Evolutionary conservation across 2,329 filamentous ascomycete genomes (phyloP).

Genomic region (Lachnum nothofagi): DNA sequence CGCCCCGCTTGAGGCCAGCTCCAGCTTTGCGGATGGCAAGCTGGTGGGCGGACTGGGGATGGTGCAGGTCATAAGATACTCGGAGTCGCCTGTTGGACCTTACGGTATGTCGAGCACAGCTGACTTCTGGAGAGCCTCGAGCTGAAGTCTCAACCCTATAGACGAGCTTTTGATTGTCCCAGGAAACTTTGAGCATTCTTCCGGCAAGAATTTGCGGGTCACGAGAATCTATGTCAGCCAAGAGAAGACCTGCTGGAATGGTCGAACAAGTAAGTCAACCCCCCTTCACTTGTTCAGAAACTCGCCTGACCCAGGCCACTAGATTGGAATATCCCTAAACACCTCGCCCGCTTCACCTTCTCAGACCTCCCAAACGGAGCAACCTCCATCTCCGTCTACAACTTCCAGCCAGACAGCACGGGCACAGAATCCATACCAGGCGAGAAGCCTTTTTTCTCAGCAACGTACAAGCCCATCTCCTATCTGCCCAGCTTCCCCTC

Average conservation of each 20-base stretch:
- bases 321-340: constrained; percentile 55
- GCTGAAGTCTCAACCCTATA: too few relatives aligned
- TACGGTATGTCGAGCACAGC: constrained; percentile 34
- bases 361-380: constrained; percentile 34
- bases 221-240: constrained; percentile 53
- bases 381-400: constrained; percentile 41
- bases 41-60: constrained; percentile 43
- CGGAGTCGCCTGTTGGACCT: constrained; percentile 45
- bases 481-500: constrained; percentile 43
- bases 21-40: constrained; percentile 38
- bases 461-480: constrained; percentile 39
- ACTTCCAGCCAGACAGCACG: constrained; percentile 35
- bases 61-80: constrained; percentile 48
- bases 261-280: constrained; percentile 40
- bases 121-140: too few relatives aligned
- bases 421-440: constrained; percentile 28
- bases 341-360: constrained; percentile 49
- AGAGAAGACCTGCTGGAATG: constrained; percentile 48
- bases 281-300: not conserved
- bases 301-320: not conserved
- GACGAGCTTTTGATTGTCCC: constrained; percentile 47
- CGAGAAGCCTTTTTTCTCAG: constrained; percentile 41
- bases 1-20: constrained; percentile 43
- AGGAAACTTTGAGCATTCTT: constrained; percentile 32
- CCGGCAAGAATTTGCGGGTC: constrained; percentile 37